These are phyloP conservation scores for Spinacia oleracea DNA, from an alignment of 179 eudicot genomes.

Conservation along the genomic window DNA sequence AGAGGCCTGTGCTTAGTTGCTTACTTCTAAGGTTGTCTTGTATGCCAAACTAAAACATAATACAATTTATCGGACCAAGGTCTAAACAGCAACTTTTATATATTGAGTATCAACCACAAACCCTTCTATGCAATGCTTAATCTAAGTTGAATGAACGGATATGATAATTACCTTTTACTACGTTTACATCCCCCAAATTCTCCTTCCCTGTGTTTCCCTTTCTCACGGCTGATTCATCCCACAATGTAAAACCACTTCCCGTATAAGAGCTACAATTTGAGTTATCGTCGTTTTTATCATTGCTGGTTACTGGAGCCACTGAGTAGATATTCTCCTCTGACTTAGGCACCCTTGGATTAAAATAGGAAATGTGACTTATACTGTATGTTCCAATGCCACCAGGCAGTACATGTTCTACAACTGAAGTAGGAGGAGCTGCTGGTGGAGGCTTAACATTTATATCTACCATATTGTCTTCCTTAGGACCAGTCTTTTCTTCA, in stretches of 20 bases:
- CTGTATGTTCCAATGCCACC: conserved; percentile 92
- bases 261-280: conserved; percentile 74
- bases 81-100: background rate
- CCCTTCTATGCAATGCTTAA: background rate
- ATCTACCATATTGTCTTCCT: conserved; percentile 47
- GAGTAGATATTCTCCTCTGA: conserved; percentile 58
- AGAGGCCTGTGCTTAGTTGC: background rate
- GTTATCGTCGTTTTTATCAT: conserved; percentile 57
- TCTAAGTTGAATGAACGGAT: conserved; percentile 3
- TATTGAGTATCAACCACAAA: background rate
- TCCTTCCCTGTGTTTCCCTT: conserved; percentile 90
- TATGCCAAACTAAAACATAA: conserved; percentile 6
- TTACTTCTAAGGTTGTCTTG: background rate
- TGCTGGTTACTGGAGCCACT: conserved; percentile 54
- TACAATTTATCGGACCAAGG: background rate
- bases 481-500: conserved; percentile 43
- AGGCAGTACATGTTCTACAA: conserved; percentile 69
- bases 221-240: conserved; percentile 72
- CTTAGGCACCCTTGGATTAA: conserved; percentile 55
- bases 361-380: conserved; percentile 64
- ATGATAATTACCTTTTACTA: conserved; percentile 51
- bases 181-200: conserved; percentile 51
- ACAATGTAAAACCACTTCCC: conserved; percentile 80
- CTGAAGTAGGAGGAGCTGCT: conserved; percentile 42
- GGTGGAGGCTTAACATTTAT: conserved; percentile 48